phyloP scores from a whole-genome alignment of 139 green algal genomes.

The Tetradesmus obliquus region DNA sequence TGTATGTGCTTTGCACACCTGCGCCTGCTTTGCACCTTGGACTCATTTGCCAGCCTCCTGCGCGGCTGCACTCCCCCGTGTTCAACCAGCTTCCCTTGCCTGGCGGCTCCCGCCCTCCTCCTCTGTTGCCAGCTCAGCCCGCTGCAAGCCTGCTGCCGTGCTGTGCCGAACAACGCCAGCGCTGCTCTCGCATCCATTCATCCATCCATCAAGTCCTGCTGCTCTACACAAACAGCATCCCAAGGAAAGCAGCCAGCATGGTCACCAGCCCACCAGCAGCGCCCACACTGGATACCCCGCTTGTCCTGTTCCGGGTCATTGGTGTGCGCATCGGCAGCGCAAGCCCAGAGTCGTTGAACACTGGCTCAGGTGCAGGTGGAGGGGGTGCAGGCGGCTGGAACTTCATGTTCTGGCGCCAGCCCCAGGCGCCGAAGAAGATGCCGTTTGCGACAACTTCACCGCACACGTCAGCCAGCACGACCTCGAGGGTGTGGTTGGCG shows the following conservation, averaged over 20 bases:
- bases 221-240: background rate
- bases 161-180: background rate
- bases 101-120: too few species aligned
- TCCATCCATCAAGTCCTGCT: too few species aligned
- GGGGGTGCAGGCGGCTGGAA: conserved; percentile 33
- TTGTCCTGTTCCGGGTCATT: background rate
- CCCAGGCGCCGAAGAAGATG: conserved; percentile 47
- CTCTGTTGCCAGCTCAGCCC: too few species aligned
- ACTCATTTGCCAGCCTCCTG: too few species aligned
- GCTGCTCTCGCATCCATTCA: too few species aligned
- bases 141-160: too few species aligned
- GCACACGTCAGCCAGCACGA: conserved; percentile 45
- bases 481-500: conserved; percentile 49
- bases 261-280: background rate
- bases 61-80: too few species aligned
- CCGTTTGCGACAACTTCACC: conserved; percentile 35
- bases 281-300: background rate
- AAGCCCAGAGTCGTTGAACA: background rate
- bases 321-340: background rate
- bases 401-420: conserved; percentile 43
- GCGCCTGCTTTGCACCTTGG: too few species aligned
- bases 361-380: conserved; percentile 21
- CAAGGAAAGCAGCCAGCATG: background rate
- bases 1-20: too few species aligned
- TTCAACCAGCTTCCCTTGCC: too few species aligned